Evolutionary conservation across 306 rosid species (phyloP).

Genomic region (Trifolium dubium): DNA sequence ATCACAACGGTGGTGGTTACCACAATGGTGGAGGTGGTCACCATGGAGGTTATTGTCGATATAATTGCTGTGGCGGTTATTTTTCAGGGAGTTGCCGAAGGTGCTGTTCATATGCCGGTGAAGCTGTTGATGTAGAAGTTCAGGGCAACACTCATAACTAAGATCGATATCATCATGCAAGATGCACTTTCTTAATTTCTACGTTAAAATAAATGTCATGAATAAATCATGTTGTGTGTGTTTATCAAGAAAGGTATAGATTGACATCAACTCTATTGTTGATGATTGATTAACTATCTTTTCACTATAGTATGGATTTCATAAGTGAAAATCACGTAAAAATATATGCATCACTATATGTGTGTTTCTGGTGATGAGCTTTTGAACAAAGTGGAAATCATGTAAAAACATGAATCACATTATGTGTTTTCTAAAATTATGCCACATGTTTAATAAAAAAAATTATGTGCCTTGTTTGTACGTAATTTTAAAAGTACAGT

Average conservation of each 20-base stretch:
- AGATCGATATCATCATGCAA: background rate
- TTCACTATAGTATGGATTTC: background rate
- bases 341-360: background rate
- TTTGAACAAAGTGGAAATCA: background rate
- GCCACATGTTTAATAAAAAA: too few relatives aligned
- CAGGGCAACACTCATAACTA: background rate
- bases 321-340: background rate
- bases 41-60: background rate
- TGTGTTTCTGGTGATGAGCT: too few relatives aligned
- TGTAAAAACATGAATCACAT: background rate
- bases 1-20: background rate
- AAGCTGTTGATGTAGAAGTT: background rate
- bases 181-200: background rate
- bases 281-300: background rate
- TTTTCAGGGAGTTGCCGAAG: background rate
- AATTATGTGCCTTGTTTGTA: too few relatives aligned
- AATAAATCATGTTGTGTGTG: background rate
- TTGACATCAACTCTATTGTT: background rate
- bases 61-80: background rate
- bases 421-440: too few relatives aligned
- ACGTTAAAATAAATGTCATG: background rate
- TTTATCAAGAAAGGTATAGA: background rate
- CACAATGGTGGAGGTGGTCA: background rate
- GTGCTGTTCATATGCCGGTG: conserved; percentile 5
- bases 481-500: too few relatives aligned